phyloP scores from a whole-genome alignment of 2,329 filamentous ascomycete genomes.

The Venturia pyrina region DNA sequence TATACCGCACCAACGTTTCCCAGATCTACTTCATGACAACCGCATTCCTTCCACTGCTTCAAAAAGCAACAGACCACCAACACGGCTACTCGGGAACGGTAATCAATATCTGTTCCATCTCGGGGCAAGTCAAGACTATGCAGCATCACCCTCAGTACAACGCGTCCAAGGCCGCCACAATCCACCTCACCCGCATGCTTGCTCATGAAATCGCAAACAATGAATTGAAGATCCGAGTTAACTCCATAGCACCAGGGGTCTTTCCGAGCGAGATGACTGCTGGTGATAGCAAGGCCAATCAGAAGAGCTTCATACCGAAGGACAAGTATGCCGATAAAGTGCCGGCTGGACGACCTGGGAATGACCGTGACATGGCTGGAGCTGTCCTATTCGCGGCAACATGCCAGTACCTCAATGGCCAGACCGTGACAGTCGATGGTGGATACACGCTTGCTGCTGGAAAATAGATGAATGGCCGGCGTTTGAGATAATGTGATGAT shows the following conservation, averaged over 20 bases:
- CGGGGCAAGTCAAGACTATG: conserved; percentile 34
- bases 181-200: conserved; percentile 47
- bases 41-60: conserved; percentile 36
- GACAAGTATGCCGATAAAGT: conserved; percentile 40
- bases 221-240: conserved; percentile 45
- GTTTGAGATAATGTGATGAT: not conserved
- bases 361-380: conserved; percentile 49
- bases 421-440: conserved; percentile 43
- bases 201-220: conserved; percentile 43
- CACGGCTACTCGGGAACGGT: conserved; percentile 34
- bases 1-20: conserved; percentile 38
- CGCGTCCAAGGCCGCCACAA: conserved; percentile 38
- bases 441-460: conserved; percentile 30
- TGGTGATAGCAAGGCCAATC: conserved; percentile 38
- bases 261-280: conserved; percentile 51
- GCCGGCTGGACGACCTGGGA: conserved; percentile 42
- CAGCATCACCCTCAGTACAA: conserved; percentile 41
- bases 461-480: not conserved
- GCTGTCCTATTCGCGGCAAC: conserved; percentile 44
- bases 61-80: conserved; percentile 31
- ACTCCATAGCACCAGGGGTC: conserved; percentile 47
- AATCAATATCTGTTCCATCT: conserved; percentile 38
- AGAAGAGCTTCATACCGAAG: conserved; percentile 46
- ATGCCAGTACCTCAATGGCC: conserved; percentile 41
- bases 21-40: conserved; percentile 38